These are phyloP conservation scores for Chrysanthemum seticuspe DNA, from an alignment of 129 eudicot species.

Conservation along the genomic window DNA sequence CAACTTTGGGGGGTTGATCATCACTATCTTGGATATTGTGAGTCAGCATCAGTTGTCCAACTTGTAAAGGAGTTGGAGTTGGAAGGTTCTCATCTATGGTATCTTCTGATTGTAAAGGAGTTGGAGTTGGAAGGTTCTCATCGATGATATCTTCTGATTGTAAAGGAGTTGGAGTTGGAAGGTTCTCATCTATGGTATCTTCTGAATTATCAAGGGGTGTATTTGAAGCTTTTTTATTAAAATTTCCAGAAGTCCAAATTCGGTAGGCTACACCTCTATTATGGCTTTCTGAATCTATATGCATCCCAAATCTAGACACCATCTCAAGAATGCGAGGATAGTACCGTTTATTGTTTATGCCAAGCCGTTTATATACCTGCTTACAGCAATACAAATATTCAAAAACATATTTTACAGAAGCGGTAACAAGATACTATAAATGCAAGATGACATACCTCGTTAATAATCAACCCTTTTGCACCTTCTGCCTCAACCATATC, in stretches of 20 bases:
- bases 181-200: slow-evolving; percentile 20
- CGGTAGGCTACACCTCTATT: slow-evolving; percentile 68
- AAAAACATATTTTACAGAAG: background rate
- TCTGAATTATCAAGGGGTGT: slow-evolving; percentile 30
- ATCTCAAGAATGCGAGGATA: slow-evolving; percentile 49
- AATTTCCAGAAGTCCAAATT: slow-evolving; percentile 74
- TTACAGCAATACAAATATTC: slow-evolving; percentile 5
- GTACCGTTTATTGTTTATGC: slow-evolving; percentile 57
- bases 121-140: slow-evolving; percentile 16
- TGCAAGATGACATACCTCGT: slow-evolving; percentile 47
- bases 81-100: slow-evolving; percentile 20
- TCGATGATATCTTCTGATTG: slow-evolving; percentile 19
- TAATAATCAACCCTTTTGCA: slow-evolving; percentile 68
- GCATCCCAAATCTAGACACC: slow-evolving; percentile 70
- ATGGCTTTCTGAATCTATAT: slow-evolving; percentile 57
- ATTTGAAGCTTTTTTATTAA: slow-evolving; percentile 34
- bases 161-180: slow-evolving; percentile 23
- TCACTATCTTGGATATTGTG: slow-evolving; percentile 34
- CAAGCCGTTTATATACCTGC: slow-evolving; percentile 79
- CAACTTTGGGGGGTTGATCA: slow-evolving; percentile 31
- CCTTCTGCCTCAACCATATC: slow-evolving; percentile 92
- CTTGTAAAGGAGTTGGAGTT: slow-evolving; percentile 14
- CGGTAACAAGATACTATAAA: slow-evolving; percentile 10
- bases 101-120: slow-evolving; percentile 9
- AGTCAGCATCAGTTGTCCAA: slow-evolving; percentile 26